Evolutionary conservation across 2,329 filamentous ascomycete genomes (phyloP), one percentile per base, ranked within the genome.

Genomic region (Amauroascus niger): DNA sequence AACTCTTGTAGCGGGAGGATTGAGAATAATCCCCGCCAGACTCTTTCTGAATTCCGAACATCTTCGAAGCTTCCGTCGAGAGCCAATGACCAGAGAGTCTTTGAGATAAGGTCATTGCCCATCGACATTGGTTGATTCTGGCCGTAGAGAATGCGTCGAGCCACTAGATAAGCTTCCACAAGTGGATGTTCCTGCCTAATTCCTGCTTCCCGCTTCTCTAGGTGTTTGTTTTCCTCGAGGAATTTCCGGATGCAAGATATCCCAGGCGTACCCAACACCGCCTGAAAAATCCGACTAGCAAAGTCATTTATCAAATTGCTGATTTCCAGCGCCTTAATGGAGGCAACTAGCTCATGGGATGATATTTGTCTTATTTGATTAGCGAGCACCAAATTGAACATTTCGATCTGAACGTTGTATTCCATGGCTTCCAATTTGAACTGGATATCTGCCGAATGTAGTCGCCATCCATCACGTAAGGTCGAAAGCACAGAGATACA

Each of bases 1-100:
- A 83, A 65, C 55, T 80, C 77, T 6, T 73, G 63, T 14, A 79
- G 69, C 1, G 80, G 79, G 11, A 82, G 67, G 1, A 79, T 59
- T 1, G 70, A 73, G 59, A 81, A 80, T 1, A 79, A 39, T n/a
- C 68, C 67, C 37, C 61, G 62, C 73, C 73, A 75, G 20, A 57
- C 59, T 35, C 55, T 59, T 56, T 75, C 73, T 6, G 74, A 49
- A 26, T 50, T 55, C 2, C 48, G 53, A 18, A 74, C 56, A 41
- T 70, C 60, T 32, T 55, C 58, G 5, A 54, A 37, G 18, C 20
- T 28, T 14, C 20, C 20, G n/a, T 24, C 9, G 13, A 20, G 6
- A 9, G 40, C 66, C 57, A 43, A 62, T 58, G 51, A 76, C 72
- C 30, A 69, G 66, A 57, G 68, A 28, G 65, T 60, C 33, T 71